Percentiles rank a stretch among this genome's conserved stretches.
phyloP scores from a whole-genome alignment of 1,284 basidiomycete genomes.

The Fistulinella staudtii region DNA sequence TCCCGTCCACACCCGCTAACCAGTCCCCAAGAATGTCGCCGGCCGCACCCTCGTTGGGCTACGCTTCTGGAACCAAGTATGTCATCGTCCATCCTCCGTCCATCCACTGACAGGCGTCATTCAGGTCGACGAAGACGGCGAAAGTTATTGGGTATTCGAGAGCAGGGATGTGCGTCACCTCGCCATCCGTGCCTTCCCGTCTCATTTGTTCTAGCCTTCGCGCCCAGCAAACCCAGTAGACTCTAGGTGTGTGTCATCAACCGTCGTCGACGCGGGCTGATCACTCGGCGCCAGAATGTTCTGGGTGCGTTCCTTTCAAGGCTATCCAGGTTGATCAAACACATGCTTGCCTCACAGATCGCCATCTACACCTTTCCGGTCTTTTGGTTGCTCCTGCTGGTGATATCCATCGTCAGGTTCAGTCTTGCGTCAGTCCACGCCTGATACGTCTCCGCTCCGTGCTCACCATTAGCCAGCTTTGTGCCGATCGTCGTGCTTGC shows the following conservation, averaged over 20 bases:
- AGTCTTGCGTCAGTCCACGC: slow-evolving; percentile 65
- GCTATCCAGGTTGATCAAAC: slow-evolving; percentile 1
- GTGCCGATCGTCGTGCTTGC: slow-evolving; percentile 86
- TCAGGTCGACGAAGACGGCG: slow-evolving; percentile 90
- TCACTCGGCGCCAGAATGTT: slow-evolving; percentile 70
- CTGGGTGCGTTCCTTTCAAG: slow-evolving; percentile 54
- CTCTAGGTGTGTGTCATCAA: slow-evolving; percentile 59
- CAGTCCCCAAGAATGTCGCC: slow-evolving; percentile 70
- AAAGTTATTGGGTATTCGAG: slow-evolving; percentile 95
- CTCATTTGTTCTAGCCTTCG: slow-evolving; percentile 60
- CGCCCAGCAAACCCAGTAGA: slow-evolving; percentile 88
- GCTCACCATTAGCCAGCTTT: slow-evolving; percentile 47
- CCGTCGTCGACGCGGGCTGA: slow-evolving; percentile 2
- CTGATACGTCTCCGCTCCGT: slow-evolving; percentile 6
- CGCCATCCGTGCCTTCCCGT: not conserved
- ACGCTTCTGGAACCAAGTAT: slow-evolving; percentile 92
- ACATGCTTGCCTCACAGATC: slow-evolving; percentile 46
- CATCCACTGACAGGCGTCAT: slow-evolving; percentile 10
- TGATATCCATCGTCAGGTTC: slow-evolving; percentile 86
- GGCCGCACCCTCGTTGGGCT: slow-evolving; percentile 88
- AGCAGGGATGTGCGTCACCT: slow-evolving; percentile 73
- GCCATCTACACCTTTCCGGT: slow-evolving; percentile 88
- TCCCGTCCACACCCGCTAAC: not conserved
- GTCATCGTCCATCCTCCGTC: slow-evolving; percentile 7
- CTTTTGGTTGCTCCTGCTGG: slow-evolving; percentile 80